Conservation (phyloP, 768 basidiomycete genomes). For the Lactarius hengduanensis region DNA sequence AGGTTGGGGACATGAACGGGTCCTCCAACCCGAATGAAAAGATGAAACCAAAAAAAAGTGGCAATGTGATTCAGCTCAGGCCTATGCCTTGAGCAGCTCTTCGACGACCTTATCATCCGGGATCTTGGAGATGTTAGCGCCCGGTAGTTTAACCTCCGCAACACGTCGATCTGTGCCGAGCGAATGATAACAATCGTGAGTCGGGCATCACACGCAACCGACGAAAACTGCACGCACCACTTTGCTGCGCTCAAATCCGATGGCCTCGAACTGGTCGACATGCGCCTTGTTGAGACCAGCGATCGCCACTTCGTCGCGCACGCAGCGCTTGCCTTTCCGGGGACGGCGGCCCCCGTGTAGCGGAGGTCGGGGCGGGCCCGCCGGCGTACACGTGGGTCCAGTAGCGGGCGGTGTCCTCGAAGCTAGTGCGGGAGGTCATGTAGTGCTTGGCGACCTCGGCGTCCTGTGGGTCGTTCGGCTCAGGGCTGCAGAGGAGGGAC, state of each 20-base stretch:
- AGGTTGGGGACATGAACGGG: not conserved
- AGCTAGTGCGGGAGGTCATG: slow-evolving; percentile 80
- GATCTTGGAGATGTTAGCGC: slow-evolving; percentile 76
- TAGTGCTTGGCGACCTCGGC: slow-evolving; percentile 98
- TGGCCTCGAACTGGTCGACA: slow-evolving; percentile 77
- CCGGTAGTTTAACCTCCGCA: slow-evolving; percentile 87
- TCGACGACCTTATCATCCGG: slow-evolving; percentile 82
- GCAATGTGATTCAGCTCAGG: not conserved
- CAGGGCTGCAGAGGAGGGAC: slow-evolving; percentile 87
- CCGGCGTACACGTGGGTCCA: slow-evolving; percentile 95
- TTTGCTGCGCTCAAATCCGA: slow-evolving; percentile 81
- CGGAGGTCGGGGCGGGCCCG: slow-evolving; percentile 47
- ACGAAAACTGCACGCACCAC: slow-evolving; percentile 51
- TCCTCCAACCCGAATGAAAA: slow-evolving; percentile 12
- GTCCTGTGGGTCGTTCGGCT: slow-evolving; percentile 96
- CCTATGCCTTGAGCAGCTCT: slow-evolving; percentile 67
- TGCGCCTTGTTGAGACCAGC: slow-evolving; percentile 83
- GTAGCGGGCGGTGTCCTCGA: slow-evolving; percentile 89
- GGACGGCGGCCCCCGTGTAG: not conserved
- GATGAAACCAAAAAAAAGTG: not conserved
- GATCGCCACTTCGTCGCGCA: slow-evolving; percentile 51
- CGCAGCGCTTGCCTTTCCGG: slow-evolving; percentile 29
- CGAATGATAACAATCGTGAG: not conserved
- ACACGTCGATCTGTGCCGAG: slow-evolving; percentile 70
- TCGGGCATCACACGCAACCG: not conserved